phyloP scores from a whole-genome alignment of 768 basidiomycete species.

The Rhodotorula diobovata region DNA sequence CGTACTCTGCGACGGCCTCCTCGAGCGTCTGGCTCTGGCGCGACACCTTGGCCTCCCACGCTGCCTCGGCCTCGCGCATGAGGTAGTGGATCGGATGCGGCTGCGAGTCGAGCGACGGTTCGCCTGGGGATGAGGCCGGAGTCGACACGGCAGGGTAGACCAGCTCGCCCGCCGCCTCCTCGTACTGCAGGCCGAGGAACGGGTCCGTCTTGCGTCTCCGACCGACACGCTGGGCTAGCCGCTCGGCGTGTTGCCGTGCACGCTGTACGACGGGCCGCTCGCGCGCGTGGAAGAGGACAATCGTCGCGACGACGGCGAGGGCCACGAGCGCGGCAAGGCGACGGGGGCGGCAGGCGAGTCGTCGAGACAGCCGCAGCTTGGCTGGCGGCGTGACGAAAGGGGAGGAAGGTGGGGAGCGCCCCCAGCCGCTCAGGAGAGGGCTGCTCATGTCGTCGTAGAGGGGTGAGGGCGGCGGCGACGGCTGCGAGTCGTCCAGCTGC shows the following conservation, averaged over 20 bases:
- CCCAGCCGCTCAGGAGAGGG: background rate
- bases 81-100: constrained; percentile 54
- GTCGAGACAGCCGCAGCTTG: too few relatives aligned
- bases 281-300: background rate
- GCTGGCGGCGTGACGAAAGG: background rate
- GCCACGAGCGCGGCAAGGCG: background rate
- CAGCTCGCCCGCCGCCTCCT: constrained; percentile 11
- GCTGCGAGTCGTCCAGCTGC: background rate
- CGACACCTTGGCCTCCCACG: constrained; percentile 56
- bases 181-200: background rate
- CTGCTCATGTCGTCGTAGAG: background rate
- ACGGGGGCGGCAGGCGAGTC: background rate
- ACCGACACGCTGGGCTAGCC: background rate
- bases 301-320: background rate
- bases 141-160: constrained; percentile 18
- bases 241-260: background rate
- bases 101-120: constrained; percentile 46
- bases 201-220: constrained; percentile 20
- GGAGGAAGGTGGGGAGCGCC: background rate
- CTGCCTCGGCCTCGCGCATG: constrained; percentile 47
- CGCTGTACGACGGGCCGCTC: background rate
- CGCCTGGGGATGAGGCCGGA: constrained; percentile 49
- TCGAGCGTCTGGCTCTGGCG: constrained; percentile 73
- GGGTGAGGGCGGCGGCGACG: too few relatives aligned
- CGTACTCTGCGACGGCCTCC: constrained; percentile 78